A percentile compares a stretch with the other conserved stretches of the same genome.
phyloP scores from a whole-genome alignment of 176 grass and related monocot species.

The Triticum monococcum region DNA sequence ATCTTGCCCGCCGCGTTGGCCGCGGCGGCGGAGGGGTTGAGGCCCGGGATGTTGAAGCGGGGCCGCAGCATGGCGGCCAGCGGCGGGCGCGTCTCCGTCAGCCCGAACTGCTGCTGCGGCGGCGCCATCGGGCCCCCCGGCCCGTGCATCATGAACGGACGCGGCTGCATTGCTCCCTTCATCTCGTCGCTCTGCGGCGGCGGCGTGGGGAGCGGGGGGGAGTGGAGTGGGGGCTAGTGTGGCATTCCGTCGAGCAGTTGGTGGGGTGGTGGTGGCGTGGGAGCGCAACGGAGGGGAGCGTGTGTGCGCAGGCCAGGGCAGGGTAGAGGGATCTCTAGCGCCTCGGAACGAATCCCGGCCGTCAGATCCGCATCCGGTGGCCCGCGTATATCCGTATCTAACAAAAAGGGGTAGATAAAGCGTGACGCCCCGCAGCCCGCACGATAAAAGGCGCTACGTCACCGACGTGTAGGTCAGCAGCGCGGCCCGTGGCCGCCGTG shows the following conservation, averaged over 20 bases:
- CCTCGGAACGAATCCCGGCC: background rate
- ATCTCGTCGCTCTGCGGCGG: slow-evolving; percentile 27
- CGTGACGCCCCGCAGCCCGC: rapidly evolving
- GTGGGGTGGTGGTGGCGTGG: background rate
- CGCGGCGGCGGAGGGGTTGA: slow-evolving; percentile 37
- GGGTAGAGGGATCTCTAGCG: background rate
- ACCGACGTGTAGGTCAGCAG: background rate
- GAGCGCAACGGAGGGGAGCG: background rate
- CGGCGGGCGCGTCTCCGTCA: slow-evolving; percentile 80
- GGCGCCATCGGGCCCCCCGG: slow-evolving; percentile 39
- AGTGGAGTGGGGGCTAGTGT: background rate
- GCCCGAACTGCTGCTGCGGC: slow-evolving; percentile 64
- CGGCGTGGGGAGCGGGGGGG: background rate
- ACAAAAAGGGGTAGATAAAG: background rate
- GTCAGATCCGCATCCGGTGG: slow-evolving; percentile 21
- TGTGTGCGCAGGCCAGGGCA: background rate
- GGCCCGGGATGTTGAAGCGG: slow-evolving; percentile 62
- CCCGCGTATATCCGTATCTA: background rate
- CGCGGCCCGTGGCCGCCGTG: background rate
- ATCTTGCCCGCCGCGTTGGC: slow-evolving; percentile 55
- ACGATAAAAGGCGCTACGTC: rapidly evolving
- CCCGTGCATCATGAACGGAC: slow-evolving; percentile 40
- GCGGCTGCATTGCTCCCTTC: slow-evolving; percentile 55
- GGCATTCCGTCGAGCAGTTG: slow-evolving; percentile 39
- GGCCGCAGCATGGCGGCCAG: slow-evolving; percentile 60